phyloP scores from a whole-genome alignment of 2,329 filamentous ascomycete species.

The Blastomyces parvus region DNA sequence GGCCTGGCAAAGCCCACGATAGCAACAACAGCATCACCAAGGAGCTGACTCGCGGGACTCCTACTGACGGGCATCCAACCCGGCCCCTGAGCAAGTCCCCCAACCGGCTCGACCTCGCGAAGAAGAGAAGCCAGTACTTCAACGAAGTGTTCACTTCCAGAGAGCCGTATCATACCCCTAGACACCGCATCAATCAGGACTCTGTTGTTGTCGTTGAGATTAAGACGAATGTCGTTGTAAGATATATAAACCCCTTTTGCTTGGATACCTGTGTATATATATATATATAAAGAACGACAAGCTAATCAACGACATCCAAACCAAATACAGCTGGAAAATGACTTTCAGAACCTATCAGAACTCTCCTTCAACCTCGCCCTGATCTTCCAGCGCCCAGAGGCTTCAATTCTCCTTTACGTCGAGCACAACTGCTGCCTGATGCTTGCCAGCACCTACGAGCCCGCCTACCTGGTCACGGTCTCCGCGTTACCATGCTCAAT shows the following conservation, averaged over 20 bases:
- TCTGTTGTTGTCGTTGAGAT: constrained; percentile 55
- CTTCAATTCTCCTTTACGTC: constrained; percentile 65
- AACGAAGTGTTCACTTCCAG: constrained; percentile 32
- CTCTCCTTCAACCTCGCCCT: constrained; percentile 63
- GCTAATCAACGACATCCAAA: background rate
- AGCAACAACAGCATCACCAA: constrained; percentile 10
- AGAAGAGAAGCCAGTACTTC: constrained; percentile 33
- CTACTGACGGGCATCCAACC: constrained; percentile 11
- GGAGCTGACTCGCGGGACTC: constrained; percentile 13
- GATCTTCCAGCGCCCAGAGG: constrained; percentile 64
- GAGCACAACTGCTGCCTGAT: constrained; percentile 65
- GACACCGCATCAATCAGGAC: constrained; percentile 44
- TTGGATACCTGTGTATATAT: too few relatives aligned
- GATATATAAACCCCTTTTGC: background rate
- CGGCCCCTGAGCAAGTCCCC: constrained; percentile 10
- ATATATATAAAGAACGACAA: background rate
- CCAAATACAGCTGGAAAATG: constrained; percentile 57
- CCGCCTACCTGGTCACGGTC: constrained; percentile 69
- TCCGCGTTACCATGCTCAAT: constrained; percentile 60
- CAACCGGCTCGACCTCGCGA: constrained; percentile 21
- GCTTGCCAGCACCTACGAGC: constrained; percentile 64
- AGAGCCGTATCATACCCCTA: constrained; percentile 29
- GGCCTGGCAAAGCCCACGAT: background rate
- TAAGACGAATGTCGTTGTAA: constrained; percentile 54
- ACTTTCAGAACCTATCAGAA: constrained; percentile 63